phyloP scores from a whole-genome alignment of 108 stramenopile species.

The Stephanodiscus minutulus region DNA sequence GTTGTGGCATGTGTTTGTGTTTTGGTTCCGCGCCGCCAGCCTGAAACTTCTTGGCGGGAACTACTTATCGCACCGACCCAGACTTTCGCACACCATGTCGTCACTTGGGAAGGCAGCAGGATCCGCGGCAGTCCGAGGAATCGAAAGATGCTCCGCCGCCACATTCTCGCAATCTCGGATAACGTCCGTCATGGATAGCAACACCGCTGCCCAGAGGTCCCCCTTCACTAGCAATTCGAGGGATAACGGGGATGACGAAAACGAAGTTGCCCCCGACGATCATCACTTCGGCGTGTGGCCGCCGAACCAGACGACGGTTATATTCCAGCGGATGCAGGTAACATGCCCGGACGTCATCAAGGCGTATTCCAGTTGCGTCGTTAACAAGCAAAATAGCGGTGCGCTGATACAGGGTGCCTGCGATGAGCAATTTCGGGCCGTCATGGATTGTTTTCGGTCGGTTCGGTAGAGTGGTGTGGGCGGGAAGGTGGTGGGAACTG shows the following conservation, averaged over 20 bases:
- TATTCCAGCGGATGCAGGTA: constrained; percentile 39
- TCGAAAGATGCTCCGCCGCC: background rate
- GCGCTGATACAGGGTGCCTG: constrained; percentile 39
- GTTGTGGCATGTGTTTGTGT: too few species aligned
- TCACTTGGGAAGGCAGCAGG: background rate
- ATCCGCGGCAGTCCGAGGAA: constrained; percentile 1
- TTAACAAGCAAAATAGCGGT: constrained; percentile 45
- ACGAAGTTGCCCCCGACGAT: background rate
- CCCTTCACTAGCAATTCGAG: background rate
- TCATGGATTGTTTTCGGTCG: constrained; percentile 44
- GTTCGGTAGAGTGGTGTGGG: constrained; percentile 12
- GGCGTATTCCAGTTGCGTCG: constrained; percentile 42
- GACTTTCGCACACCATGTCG: background rate
- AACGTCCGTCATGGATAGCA: background rate
- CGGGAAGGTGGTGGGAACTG: background rate
- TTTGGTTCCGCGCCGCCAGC: too few species aligned
- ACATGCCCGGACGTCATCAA: constrained; percentile 40
- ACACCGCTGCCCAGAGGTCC: background rate
- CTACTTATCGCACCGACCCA: background rate
- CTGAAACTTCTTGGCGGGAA: too few species aligned
- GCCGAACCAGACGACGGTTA: constrained; percentile 45
- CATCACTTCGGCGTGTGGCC: constrained; percentile 13
- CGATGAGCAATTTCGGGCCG: constrained; percentile 27
- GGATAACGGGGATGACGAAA: background rate
- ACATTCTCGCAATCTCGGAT: background rate